These are phyloP conservation scores for Capronia epimyces DNA, from an alignment of 2,329 filamentous ascomycete genomes.

Conservation along the genomic window DNA sequence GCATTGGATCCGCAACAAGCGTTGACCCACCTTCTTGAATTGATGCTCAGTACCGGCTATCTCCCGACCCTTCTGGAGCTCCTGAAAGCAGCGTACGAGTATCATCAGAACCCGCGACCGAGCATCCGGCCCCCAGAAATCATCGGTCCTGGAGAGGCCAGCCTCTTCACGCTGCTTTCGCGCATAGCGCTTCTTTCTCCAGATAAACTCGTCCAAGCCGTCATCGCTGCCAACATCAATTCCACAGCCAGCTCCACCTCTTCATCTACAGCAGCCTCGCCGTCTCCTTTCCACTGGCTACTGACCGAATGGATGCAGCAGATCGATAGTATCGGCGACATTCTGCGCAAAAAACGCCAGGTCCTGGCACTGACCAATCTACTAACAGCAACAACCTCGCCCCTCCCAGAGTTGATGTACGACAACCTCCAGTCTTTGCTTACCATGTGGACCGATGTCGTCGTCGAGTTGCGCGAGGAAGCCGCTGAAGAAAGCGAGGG, in stretches of 20 bases:
- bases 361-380: slow-evolving; percentile 44
- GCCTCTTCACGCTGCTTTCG: slow-evolving; percentile 78
- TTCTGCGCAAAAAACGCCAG: slow-evolving; percentile 45
- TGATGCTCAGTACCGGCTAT: slow-evolving; percentile 32
- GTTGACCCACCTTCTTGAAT: slow-evolving; percentile 52
- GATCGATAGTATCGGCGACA: slow-evolving; percentile 45
- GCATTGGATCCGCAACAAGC: slow-evolving; percentile 36
- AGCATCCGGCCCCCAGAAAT: slow-evolving; percentile 64
- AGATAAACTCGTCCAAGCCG: slow-evolving; percentile 55
- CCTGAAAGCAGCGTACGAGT: slow-evolving; percentile 63
- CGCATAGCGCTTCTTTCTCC: slow-evolving; percentile 72
- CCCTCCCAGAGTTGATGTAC: slow-evolving; percentile 38
- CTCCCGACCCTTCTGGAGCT: slow-evolving; percentile 50
- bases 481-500: slow-evolving; percentile 36
- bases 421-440: slow-evolving; percentile 44
- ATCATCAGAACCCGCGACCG: slow-evolving; percentile 76
- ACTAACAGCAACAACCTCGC: slow-evolving; percentile 36
- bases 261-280: slow-evolving; percentile 19
- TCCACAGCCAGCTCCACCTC: slow-evolving; percentile 22
- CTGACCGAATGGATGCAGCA: slow-evolving; percentile 46
- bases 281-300: slow-evolving; percentile 37
- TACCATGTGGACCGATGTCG: slow-evolving; percentile 44
- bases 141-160: slow-evolving; percentile 69
- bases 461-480: slow-evolving; percentile 42
- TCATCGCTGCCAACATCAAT: slow-evolving; percentile 35